A percentile compares a stretch with the other conserved stretches of the same genome.
phyloP scores from a whole-genome alignment of 805 yeast genomes.

The Candida rishiriensis region DNA sequence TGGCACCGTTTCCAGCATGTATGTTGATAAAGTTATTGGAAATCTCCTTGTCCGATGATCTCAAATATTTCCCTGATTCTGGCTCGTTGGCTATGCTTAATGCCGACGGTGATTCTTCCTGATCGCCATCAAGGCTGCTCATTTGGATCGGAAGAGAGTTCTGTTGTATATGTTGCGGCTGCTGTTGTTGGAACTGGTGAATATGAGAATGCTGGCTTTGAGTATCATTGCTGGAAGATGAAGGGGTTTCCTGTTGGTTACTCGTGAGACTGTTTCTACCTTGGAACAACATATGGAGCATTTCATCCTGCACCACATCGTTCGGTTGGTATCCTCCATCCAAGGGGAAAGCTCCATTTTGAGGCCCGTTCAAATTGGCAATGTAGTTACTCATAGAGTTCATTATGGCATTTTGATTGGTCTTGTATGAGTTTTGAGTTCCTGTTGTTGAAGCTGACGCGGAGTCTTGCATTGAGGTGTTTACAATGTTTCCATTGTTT shows the following conservation, averaged over 20 bases:
- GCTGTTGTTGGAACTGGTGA: not conserved
- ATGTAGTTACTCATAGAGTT: no score
- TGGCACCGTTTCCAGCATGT: slow-evolving; percentile 32
- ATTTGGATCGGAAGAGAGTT: slow-evolving; percentile 5
- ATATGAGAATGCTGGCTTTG: not conserved
- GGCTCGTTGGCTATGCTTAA: not conserved
- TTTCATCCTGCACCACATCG: slow-evolving; percentile 36
- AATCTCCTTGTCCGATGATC: slow-evolving; percentile 9
- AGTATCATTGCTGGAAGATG: not conserved
- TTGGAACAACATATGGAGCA: slow-evolving; percentile 51
- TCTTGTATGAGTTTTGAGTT: no score
- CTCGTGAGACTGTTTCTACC: slow-evolving; percentile 28
- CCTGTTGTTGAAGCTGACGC: no score
- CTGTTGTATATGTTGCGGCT: slow-evolving; percentile 33
- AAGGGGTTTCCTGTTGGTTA: not conserved
- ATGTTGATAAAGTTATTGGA: slow-evolving; percentile 28
- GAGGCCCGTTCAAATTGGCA: no score
- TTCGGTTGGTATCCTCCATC: slow-evolving; percentile 3
- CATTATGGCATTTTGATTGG: no score
- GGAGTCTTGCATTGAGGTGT: no score
- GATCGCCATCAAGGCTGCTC: no score
- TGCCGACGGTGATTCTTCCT: slow-evolving; percentile 9
- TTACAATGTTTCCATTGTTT: no score
- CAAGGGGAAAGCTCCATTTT: not conserved
- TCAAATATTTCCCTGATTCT: not conserved